Base-by-base conservation (phyloP, 805 yeast species). In the Peterozyma toletana region DNA sequence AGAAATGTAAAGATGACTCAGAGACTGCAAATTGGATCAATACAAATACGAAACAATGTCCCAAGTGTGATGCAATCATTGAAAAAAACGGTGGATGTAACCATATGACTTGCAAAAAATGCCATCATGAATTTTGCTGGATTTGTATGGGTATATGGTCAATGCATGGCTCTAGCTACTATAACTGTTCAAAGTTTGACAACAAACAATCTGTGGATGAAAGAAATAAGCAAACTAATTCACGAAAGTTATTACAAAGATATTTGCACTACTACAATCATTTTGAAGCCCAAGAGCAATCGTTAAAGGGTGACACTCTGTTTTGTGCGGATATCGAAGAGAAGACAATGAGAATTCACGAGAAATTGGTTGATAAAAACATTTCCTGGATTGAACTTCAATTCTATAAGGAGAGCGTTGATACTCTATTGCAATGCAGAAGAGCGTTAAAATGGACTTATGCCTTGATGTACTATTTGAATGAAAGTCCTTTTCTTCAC, bases 81-180 rank as follows among this genome's bases (percentile, higher is more conserved):
- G 97, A 93, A 58, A 89, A 91, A 55, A 85, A 85, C 57, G 98
- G 97, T 17, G 99, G 99, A 0, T 93, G 99, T 64, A 91, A 91
- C 62, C 99, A 93, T 63, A 91, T 93, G 96, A 74, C 80, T 1
- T 93, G 99, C 60, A 68, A 76, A 3, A 81, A 78, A 46, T 93
- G 99, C 60, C 57, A 60, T 11, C 63, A 77, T 58, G 86, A 90
- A 58, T 93, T 89, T 57, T 93, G 99, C 62, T 93, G 99, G 99
- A 79, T 90, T 35, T 93, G 99, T 62, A 59, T 77, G 48, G 81
- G 81, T 3, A 74, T 68, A 31, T 91, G 99, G 99, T 54, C 58
- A 0, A 63, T 63, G 13, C 98, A 91, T 63, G 79, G 78, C 3
- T 67, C 71, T 29, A 65, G 68, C 37, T 78, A 69, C 62, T 89